Evolutionary conservation across 2,329 filamentous ascomycete genomes (phyloP).

Genomic region (Ceratocystis eucalypticola): DNA sequence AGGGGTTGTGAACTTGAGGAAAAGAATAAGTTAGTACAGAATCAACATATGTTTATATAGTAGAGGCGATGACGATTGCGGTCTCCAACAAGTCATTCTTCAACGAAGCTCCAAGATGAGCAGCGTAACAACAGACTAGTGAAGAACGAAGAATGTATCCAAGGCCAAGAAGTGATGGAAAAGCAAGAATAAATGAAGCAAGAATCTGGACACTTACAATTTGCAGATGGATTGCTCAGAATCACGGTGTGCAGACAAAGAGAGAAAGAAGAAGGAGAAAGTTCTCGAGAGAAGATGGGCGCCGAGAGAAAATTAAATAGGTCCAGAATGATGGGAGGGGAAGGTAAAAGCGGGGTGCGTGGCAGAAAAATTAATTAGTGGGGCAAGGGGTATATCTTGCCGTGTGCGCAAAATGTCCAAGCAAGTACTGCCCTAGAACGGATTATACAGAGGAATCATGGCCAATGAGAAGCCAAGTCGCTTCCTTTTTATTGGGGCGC

Average conservation of each 20-base stretch:
- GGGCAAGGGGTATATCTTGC: constrained; percentile 15
- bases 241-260: constrained; percentile 20
- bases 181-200: not conserved
- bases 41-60: not conserved
- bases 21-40: constrained; percentile 1
- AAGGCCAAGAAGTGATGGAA: not conserved
- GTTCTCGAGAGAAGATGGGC: constrained; percentile 14
- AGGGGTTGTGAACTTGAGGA: constrained; percentile 10
- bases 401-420: constrained; percentile 16
- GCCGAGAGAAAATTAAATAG: constrained; percentile 18
- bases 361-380: constrained; percentile 19
- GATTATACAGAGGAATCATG: not conserved
- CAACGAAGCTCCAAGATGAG: no score
- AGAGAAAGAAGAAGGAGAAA: constrained; percentile 20
- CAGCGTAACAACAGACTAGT: not conserved
- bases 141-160: not conserved
- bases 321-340: constrained; percentile 10
- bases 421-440: constrained; percentile 17
- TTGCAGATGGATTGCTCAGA: constrained; percentile 20
- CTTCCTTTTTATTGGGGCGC: not conserved
- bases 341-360: constrained; percentile 18
- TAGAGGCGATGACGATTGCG: not conserved
- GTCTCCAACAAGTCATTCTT: no score
- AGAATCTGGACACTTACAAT: constrained; percentile 14
- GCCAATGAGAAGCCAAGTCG: constrained; percentile 3